phyloP scores from a whole-genome alignment of 2,329 filamentous ascomycete genomes.

The Trichoderma sp. region DNA sequence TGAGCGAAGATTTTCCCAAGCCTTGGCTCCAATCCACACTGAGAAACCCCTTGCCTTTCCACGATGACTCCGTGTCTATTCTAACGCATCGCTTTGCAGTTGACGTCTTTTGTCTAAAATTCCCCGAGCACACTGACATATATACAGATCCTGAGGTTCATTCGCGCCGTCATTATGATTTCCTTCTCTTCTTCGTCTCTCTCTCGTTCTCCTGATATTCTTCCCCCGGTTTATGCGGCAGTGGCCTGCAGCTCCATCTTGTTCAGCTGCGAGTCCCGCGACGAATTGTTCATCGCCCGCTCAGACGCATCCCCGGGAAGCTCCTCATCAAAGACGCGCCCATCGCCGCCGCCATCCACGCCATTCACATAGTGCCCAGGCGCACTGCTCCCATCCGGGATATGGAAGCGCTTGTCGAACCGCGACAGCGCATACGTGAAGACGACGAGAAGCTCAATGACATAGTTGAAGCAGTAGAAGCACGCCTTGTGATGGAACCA shows the following conservation, averaged over 20 bases:
- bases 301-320: background rate
- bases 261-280: background rate
- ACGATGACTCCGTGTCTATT: background rate
- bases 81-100: background rate
- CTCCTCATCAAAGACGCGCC: constrained; percentile 7
- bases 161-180: background rate
- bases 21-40: background rate
- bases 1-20: constrained; percentile 1
- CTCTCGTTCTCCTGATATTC: background rate
- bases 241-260: background rate
- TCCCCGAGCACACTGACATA: background rate
- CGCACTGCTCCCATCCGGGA: constrained; percentile 69
- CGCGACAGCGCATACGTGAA: constrained; percentile 66
- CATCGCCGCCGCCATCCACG: constrained; percentile 1
- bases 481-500: constrained; percentile 71
- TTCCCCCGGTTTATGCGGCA: background rate
- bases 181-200: background rate
- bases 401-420: constrained; percentile 74
- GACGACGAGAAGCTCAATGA: constrained; percentile 71
- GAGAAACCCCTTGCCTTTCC: background rate
- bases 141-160: background rate
- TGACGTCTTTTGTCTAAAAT: background rate
- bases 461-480: constrained; percentile 82
- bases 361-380: constrained; percentile 53
- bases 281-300: constrained; percentile 8